Evolutionary conservation across 805 yeast genomes (phyloP).

Genomic region (Brettanomyces nanus): DNA sequence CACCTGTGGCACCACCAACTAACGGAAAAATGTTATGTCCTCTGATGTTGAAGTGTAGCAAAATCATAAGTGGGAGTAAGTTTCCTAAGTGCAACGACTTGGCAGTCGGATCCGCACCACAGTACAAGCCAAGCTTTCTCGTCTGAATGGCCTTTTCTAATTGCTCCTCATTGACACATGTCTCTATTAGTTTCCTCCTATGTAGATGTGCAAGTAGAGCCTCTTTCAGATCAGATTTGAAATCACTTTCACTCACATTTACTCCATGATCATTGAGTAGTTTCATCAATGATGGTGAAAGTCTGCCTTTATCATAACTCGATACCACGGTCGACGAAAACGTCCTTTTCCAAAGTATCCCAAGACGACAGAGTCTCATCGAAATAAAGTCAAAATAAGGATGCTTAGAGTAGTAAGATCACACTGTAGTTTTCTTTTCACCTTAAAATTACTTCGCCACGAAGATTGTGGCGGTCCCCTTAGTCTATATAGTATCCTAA

Average conservation of each 20-base stretch:
- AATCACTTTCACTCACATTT: constrained; percentile 15
- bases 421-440: no score
- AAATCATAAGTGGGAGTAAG: constrained; percentile 74
- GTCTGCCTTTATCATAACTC: neutral
- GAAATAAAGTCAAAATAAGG: no score
- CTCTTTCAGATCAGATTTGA: constrained; percentile 24
- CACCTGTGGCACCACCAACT: constrained; percentile 94
- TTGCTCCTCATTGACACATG: constrained; percentile 28
- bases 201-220: constrained; percentile 34
- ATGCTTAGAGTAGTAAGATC: no score
- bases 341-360: no score
- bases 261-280: constrained; percentile 16
- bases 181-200: constrained; percentile 40
- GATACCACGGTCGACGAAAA: neutral
- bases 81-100: constrained; percentile 85
- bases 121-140: constrained; percentile 53
- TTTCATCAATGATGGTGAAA: constrained; percentile 13
- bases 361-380: no score
- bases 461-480: neutral
- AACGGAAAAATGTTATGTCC: constrained; percentile 82
- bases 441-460: neutral
- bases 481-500: neutral
- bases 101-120: constrained; percentile 98
- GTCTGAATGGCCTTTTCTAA: constrained; percentile 16
- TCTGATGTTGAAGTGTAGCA: constrained; percentile 73